Base-by-base conservation (phyloP, 78 protist genomes). In the Fonticula alba region DNA sequence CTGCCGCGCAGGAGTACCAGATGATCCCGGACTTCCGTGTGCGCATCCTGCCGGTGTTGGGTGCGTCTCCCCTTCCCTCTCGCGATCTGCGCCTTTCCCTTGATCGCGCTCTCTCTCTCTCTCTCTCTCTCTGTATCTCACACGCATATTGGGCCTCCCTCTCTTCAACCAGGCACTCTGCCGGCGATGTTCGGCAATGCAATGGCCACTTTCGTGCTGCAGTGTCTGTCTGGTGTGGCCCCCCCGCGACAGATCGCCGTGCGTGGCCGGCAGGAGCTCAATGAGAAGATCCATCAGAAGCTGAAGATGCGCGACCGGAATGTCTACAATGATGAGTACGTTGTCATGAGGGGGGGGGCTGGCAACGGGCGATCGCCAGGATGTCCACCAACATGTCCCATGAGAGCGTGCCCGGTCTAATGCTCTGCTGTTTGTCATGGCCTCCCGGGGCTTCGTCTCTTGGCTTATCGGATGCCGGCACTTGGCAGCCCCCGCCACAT, bases 181-280 rank as follows among this genome's bases (percentile, higher is more conserved):
- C 64, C 64, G 26, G 64, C 64, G 32, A 33, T 59, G 43, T 20
- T 59, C 37, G 64, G 64, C 20, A 37, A 31, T 4, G 49, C 40
- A 20, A 5, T 33, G 50, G 64, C 64, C 19, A 6, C 64, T 3
- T 59, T 14, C 19, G 43, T 35, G 19, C 26, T 59, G 37, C 0
- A 1, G 26, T 14, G 37, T 3, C 27, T 59, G 62, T 37, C 40
- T 1, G 27, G 26, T 2, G 35, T 2, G 62, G 22, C 7, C n/a
- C 11, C 35, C 41, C 9, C 51, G n/a, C n/a, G 51, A 11, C 3
- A 3, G n/a, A 3, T 3, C 51, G 20, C n/a, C 11, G 51, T 46
- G n/a, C 51, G 15, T 1, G 51, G n/a, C 20, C 51, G 51, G 2
- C n/a, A 1, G 10, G 20, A 7, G 3, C 51, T 15, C n/a, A 15